These are phyloP conservation scores for Juglanconis oblonga DNA, from an alignment of 2,329 filamentous ascomycete species.

Conservation along the genomic window DNA sequence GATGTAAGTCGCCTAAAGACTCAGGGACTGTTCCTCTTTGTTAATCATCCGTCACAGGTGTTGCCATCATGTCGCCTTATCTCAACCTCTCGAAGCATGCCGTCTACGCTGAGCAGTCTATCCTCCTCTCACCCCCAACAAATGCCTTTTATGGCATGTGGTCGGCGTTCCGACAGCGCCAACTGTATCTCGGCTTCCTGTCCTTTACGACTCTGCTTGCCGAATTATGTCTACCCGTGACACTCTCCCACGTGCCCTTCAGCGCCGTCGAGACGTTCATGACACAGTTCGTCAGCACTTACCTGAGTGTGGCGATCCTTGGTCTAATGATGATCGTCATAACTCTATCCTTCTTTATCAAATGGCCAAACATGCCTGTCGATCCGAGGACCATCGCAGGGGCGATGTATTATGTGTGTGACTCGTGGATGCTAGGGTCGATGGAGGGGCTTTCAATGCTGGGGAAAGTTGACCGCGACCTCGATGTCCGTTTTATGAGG, in stretches of 20 bases:
- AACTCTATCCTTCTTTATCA: slow-evolving; percentile 30
- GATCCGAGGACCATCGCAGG: slow-evolving; percentile 34
- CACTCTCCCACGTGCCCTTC: slow-evolving; percentile 37
- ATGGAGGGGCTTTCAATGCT: slow-evolving; percentile 29
- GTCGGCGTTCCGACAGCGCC: slow-evolving; percentile 30
- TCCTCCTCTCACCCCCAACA: slow-evolving; percentile 31
- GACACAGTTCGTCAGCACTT: slow-evolving; percentile 30
- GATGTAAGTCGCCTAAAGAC: neutral
- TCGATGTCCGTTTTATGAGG: slow-evolving; percentile 26
- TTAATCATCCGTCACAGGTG: slow-evolving; percentile 22
- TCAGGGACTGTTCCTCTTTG: neutral
- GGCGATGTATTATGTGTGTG: slow-evolving; percentile 33
- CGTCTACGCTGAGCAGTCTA: slow-evolving; percentile 28
- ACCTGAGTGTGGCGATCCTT: slow-evolving; percentile 31
- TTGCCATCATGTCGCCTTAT: slow-evolving; percentile 36
- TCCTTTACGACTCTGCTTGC: slow-evolving; percentile 32
- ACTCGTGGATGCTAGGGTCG: slow-evolving; percentile 31
- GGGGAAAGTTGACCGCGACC: slow-evolving; percentile 28
- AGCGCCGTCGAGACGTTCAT: slow-evolving; percentile 32
- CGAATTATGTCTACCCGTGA: slow-evolving; percentile 34
- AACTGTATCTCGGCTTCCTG: slow-evolving; percentile 31
- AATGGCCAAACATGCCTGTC: slow-evolving; percentile 35
- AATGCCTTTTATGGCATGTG: slow-evolving; percentile 32
- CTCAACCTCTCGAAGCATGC: slow-evolving; percentile 28
- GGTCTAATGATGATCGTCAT: slow-evolving; percentile 34